Base-by-base conservation (phyloP, 1,284 basidiomycete genomes). In the Melanopsichium pennsylvanicum region DNA sequence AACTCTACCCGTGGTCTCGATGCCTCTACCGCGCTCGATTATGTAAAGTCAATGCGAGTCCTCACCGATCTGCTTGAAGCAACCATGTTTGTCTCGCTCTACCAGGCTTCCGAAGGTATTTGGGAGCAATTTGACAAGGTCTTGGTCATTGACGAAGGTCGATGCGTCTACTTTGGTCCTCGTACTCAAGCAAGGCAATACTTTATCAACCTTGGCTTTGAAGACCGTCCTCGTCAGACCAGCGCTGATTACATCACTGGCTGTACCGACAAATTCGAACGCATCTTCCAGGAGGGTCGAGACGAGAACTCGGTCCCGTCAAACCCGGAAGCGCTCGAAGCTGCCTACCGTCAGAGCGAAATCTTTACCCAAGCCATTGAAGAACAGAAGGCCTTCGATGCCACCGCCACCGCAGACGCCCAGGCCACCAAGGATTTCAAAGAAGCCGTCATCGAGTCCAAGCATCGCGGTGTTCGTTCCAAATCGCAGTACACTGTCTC, bases 401-500 rank as follows among this genome's bases (percentile, higher is more conserved):
- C 81, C 15, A 76, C 83, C n/a, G 88, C 89, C 85, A 86, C 86
- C 44, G 84, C 85, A 0, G 86, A 89, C 64, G 87, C 88, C 69
- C 82, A 83, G 0, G 63, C 72, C 15, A 87, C 89, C 60, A 88
- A 72, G 25, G 74, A 74, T 21, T 94, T 95, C 85, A 86, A 87
- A 42, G 83, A 84, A 16, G 90, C 92, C 3, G 90, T 92, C 19
- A 81, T 83, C 19, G 87, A 88, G 4, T 88, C 92, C 80, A 94
- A 94, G 85, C 89, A 91, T 82, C 86, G 85, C 47, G 89, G 91
- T 19, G 91, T 92, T 3, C 87, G 89, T 21, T 88, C 88, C 82
- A 90, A 90, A 83, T 91, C 89, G 63, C 89, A 91, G 3, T 95
- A 93, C 83, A 93, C 91, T 4, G 87, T 93, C 23, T 88, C 89